A percentile compares a stretch with the other conserved stretches of the same genome.
phyloP scores from a whole-genome alignment of 768 basidiomycete genomes.

The Tulasnella sp. region DNA sequence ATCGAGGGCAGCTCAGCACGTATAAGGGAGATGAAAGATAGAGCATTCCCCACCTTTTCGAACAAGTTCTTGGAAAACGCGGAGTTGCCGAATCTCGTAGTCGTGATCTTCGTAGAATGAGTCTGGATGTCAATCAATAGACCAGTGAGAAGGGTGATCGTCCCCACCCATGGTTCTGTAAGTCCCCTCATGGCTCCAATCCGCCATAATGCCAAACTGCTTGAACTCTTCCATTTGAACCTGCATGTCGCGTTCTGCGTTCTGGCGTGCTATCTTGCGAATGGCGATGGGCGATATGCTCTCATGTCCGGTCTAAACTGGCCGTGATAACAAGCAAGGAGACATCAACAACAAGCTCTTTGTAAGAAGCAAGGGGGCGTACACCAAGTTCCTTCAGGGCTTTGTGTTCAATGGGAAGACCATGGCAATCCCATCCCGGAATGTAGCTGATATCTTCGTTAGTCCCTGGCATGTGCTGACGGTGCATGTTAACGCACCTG shows the following conservation, averaged over 20 bases:
- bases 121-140: background rate
- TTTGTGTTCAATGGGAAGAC: slow-evolving; percentile 93
- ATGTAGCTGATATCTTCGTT: slow-evolving; percentile 81
- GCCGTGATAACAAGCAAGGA: background rate
- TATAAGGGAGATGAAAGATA: too few species aligned
- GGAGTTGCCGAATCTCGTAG: slow-evolving; percentile 82
- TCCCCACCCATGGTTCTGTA: slow-evolving; percentile 75
- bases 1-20: too few species aligned
- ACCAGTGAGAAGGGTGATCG: background rate
- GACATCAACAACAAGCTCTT: background rate
- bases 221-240: slow-evolving; percentile 71
- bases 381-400: slow-evolving; percentile 58
- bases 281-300: slow-evolving; percentile 48
- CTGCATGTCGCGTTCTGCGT: slow-evolving; percentile 61
- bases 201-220: slow-evolving; percentile 81
- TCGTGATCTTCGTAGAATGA: slow-evolving; percentile 47
- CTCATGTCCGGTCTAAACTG: slow-evolving; percentile 42
- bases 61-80: slow-evolving; percentile 80
- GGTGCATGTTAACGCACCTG: too few species aligned
- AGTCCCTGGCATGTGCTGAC: too few species aligned
- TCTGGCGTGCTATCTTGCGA: slow-evolving; percentile 55
- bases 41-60: slow-evolving; percentile 46
- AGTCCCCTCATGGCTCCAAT: slow-evolving; percentile 54
- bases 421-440: slow-evolving; percentile 98
- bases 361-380: background rate